phyloP scores from a whole-genome alignment of 176 grass and related monocot genomes.

The Pharus latifolius region DNA sequence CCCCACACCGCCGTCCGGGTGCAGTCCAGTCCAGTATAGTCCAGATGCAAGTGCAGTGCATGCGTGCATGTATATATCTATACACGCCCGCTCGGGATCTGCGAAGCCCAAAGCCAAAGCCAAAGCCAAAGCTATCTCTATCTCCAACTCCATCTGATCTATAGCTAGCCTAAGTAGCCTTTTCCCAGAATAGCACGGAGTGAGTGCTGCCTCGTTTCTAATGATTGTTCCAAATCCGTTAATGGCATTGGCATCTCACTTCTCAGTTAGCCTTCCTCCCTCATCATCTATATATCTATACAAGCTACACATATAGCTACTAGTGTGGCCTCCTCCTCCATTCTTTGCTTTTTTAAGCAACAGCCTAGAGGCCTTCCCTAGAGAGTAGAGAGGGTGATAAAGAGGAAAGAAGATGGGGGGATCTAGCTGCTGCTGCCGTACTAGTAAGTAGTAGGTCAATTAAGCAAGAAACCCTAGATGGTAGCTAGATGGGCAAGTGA shows the following conservation, averaged over 20 bases:
- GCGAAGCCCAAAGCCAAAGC: too few species aligned
- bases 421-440: too few species aligned
- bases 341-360: slow-evolving; percentile 34
- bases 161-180: neutral
- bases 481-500: too few species aligned
- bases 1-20: slow-evolving; percentile 3
- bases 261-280: neutral
- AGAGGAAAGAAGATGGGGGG: neutral
- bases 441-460: neutral
- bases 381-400: neutral
- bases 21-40: neutral
- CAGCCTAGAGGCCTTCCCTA: neutral
- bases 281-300: neutral
- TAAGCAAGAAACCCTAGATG: too few species aligned
- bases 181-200: slow-evolving; percentile 45
- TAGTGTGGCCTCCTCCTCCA: neutral
- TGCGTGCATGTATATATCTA: neutral
- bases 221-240: slow-evolving; percentile 81
- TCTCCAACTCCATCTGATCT: too few species aligned
- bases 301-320: slow-evolving; percentile 9
- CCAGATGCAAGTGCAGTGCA: neutral
- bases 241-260: neutral
- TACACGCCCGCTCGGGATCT: slow-evolving; percentile 18
- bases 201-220: slow-evolving; percentile 49
- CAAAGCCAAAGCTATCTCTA: too few species aligned